phyloP scores from a whole-genome alignment of 176 grass and related monocot genomes.

The Puccinellia tenuiflora region DNA sequence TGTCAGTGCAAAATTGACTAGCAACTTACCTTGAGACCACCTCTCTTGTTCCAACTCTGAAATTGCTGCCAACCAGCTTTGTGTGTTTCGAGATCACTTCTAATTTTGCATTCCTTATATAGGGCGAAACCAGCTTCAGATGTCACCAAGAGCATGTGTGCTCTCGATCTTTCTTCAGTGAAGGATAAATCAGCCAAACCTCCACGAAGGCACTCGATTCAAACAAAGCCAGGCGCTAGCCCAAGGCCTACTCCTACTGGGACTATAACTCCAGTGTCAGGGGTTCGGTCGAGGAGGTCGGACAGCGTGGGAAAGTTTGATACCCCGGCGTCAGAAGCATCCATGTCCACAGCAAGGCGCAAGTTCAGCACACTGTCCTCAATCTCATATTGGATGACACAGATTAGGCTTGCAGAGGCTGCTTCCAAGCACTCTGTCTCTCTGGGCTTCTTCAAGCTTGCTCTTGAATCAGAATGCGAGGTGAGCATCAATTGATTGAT shows the following conservation, averaged over 20 bases:
- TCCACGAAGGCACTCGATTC: conserved; percentile 72
- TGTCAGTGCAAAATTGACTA: conserved; percentile 26
- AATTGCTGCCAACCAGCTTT: background rate
- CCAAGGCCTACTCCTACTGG: conserved; percentile 37
- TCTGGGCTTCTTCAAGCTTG: conserved; percentile 91
- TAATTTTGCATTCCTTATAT: conserved; percentile 26
- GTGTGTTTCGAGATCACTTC: background rate
- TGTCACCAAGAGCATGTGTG: conserved; percentile 70
- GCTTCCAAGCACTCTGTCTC: conserved; percentile 70
- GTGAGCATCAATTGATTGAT: conserved; percentile 21
- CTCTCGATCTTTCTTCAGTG: conserved; percentile 46
- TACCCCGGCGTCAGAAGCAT: conserved; percentile 68
- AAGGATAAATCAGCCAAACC: conserved; percentile 57
- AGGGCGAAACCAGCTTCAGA: conserved; percentile 55
- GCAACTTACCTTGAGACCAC: background rate
- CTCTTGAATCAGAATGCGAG: conserved; percentile 82
- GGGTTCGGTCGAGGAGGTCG: conserved; percentile 29
- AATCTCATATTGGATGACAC: conserved; percentile 86
- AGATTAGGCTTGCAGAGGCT: conserved; percentile 89
- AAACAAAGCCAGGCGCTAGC: conserved; percentile 51
- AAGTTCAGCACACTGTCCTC: conserved; percentile 82
- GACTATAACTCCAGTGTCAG: conserved; percentile 50
- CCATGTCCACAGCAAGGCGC: conserved; percentile 56
- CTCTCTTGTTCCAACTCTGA: background rate
- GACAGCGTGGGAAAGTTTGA: conserved; percentile 35